phyloP scores from a whole-genome alignment of 164 flowering plant species.

The Litsea cubeba region DNA sequence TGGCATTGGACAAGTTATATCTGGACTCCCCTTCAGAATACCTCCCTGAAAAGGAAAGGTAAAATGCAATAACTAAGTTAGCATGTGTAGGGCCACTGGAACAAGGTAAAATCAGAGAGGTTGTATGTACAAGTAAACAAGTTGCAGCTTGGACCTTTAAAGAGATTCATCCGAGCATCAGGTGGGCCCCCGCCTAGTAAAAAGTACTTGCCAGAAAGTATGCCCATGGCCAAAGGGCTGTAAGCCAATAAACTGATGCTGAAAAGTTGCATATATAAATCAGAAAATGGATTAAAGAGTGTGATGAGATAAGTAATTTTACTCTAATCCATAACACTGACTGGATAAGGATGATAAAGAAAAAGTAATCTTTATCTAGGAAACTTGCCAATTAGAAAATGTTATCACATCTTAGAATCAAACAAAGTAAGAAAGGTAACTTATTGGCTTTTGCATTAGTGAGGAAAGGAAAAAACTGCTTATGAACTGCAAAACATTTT shows the following conservation, averaged over 20 bases:
- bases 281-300: not conserved
- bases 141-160: constrained; percentile 39
- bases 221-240: constrained; percentile 92
- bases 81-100: no score
- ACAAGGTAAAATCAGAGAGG: no score
- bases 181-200: constrained; percentile 50
- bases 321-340: not conserved
- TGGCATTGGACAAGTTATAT: constrained; percentile 50
- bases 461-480: no score
- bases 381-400: not conserved
- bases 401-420: not conserved
- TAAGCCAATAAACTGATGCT: constrained; percentile 76
- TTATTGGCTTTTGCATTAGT: no score
- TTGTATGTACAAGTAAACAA: not conserved
- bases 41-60: constrained; percentile 38
- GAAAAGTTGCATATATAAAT: constrained; percentile 7
- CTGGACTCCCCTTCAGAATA: constrained; percentile 86
- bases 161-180: constrained; percentile 72
- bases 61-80: constrained; percentile 1
- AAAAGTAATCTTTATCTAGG: not conserved
- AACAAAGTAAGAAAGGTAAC: not conserved
- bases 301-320: not conserved
- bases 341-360: not conserved
- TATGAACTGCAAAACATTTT: no score
- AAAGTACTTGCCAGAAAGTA: constrained; percentile 80